Conservation (phyloP, 768 basidiomycete genomes). For the Auricularia auricula-judae region DNA sequence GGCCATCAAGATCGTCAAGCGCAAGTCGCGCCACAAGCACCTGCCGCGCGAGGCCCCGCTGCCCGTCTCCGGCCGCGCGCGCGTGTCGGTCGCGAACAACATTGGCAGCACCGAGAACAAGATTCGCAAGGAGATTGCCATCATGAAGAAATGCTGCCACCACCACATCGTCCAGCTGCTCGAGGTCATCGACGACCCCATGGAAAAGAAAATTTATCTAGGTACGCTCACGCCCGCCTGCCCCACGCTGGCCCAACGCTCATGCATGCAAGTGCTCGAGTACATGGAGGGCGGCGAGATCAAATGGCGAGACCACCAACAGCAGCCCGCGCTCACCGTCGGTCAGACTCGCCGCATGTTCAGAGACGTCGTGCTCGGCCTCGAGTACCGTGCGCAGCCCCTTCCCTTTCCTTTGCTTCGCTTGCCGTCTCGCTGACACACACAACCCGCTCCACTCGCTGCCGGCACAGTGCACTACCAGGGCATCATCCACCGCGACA, state of each 20-base stretch:
- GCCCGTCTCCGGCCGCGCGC: slow-evolving; percentile 23
- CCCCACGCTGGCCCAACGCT: too few relatives aligned
- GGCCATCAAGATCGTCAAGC: slow-evolving; percentile 73
- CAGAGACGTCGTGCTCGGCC: slow-evolving; percentile 85
- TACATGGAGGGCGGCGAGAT: slow-evolving; percentile 94
- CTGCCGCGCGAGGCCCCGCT: slow-evolving; percentile 33
- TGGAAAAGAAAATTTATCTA: slow-evolving; percentile 84
- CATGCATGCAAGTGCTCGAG: slow-evolving; percentile 64
- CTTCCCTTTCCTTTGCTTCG: neutral
- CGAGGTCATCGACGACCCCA: slow-evolving; percentile 91
- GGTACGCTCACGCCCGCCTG: slow-evolving; percentile 41
- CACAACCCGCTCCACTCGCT: neutral
- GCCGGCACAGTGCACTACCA: slow-evolving; percentile 76
- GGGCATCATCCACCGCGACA: slow-evolving; percentile 98
- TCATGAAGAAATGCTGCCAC: slow-evolving; percentile 95
- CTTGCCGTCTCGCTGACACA: slow-evolving; percentile 7
- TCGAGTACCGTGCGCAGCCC: slow-evolving; percentile 76
- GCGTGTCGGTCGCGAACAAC: slow-evolving; percentile 52
- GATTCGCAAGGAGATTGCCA: slow-evolving; percentile 89
- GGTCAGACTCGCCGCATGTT: slow-evolving; percentile 79
- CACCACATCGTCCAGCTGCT: slow-evolving; percentile 81
- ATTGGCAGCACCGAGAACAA: slow-evolving; percentile 68
- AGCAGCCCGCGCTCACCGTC: slow-evolving; percentile 68
- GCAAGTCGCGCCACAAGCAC: slow-evolving; percentile 61
- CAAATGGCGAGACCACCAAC: slow-evolving; percentile 62